phyloP scores from a whole-genome alignment of 2,329 filamentous ascomycete genomes.

The Dryadomyces quercus-mongolicae region DNA sequence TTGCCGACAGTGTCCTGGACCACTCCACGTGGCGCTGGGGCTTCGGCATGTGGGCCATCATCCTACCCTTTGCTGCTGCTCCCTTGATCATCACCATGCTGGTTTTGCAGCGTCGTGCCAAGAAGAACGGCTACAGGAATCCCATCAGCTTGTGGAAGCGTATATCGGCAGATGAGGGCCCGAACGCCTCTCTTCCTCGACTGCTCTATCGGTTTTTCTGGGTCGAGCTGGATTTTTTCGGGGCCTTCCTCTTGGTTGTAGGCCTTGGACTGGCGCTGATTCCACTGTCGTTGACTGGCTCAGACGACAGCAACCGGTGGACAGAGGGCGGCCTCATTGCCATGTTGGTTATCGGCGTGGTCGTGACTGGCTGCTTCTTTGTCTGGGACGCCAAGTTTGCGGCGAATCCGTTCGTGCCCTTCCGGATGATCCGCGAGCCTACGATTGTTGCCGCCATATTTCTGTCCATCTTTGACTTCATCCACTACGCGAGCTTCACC shows the following conservation, averaged over 20 bases:
- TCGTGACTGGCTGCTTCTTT: conserved; percentile 2
- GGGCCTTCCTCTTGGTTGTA: conserved; percentile 15
- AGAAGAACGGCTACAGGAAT: conserved; percentile 2
- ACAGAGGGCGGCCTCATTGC: conserved; percentile 22
- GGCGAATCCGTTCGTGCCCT: conserved; percentile 24
- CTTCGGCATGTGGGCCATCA: conserved; percentile 50
- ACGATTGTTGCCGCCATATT: conserved; percentile 26
- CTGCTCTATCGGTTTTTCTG: conserved; percentile 15
- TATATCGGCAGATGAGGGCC: neutral
- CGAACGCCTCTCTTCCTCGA: neutral
- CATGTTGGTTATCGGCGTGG: conserved; percentile 19
- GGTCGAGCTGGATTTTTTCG: conserved; percentile 22
- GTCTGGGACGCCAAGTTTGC: conserved; percentile 23
- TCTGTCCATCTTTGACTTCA: conserved; percentile 23
- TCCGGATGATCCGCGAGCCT: conserved; percentile 22
- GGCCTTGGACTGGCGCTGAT: neutral
- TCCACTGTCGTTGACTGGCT: conserved; percentile 22
- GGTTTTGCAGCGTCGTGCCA: conserved; percentile 3
- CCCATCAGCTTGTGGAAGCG: conserved; percentile 8
- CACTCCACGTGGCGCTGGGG: conserved; percentile 47
- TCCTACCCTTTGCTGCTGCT: conserved; percentile 41
- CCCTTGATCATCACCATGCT: conserved; percentile 33
- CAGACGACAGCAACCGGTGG: conserved; percentile 20
- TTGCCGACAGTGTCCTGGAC: conserved; percentile 36
- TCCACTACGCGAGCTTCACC: conserved; percentile 23